Evolutionary conservation across 2,329 filamentous ascomycete genomes (phyloP), one percentile per base, ranked within the genome.

Genomic region (Cladophialophora immunda): DNA sequence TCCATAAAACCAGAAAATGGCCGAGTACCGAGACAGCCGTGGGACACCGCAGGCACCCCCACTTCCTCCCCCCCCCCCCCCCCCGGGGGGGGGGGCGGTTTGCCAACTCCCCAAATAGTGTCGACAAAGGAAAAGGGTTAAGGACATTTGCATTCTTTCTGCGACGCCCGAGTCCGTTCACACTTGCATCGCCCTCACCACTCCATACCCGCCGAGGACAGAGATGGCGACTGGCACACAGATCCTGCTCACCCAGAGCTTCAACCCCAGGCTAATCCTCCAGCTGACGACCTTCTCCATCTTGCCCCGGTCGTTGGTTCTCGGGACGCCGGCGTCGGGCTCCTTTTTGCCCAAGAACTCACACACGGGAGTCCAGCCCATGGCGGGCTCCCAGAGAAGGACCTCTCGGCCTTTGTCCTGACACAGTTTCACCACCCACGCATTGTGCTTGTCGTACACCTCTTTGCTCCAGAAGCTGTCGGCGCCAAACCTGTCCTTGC

Each of bases 321-420:
- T 71, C 2, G 80, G 80, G 65, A 81, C 81, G 0, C 73, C 72
- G 55, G 71, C 69, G 25, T 75, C 70, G 1, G 78, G 80, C 2
- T 78, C 72, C 11, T 76, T 72, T 38, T 76, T 78, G 0, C 73
- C 77, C 41, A 82, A 61, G 55, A 82, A 81, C 62, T 75, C 69
- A 69, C 81, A 83, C 25, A 84, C 72, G 17, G 79, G 77, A 19
- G 73, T 76, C 81, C 81, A 84, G 0, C 80, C 80, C 45, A 82
- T 77, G 1, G 64, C 58, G 22, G 68, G 54, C 32, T 71, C 65
- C 60, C 70, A 68, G 13, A 67, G 34, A 6, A 68, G 45, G 17
- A 69, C 25, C 1, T 66, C 34, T 7, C 13, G 30, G 47, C 57
- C 64, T 38, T 50, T 62, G 30, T 59, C 41, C 15, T 27, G 64